Conservation (phyloP, 75 land plant genomes). For the Pseudotsuga menziesii region DNA sequence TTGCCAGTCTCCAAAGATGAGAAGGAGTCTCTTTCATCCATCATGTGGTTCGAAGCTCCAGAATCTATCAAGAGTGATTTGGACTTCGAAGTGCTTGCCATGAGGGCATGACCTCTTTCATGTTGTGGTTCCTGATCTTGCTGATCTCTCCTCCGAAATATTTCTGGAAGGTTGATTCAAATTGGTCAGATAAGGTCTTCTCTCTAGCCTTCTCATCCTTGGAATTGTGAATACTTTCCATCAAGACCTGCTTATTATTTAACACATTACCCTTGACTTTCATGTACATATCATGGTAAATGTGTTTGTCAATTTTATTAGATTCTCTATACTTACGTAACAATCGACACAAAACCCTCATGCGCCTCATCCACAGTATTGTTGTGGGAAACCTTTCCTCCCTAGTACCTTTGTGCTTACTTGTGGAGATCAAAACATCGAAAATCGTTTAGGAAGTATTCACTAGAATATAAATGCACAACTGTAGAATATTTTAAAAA, state of each 20-base stretch:
- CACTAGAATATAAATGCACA: neutral
- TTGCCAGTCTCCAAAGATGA: too few species aligned
- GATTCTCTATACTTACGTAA: slow-evolving; percentile 80
- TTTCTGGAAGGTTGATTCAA: too few species aligned
- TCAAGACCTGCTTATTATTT: slow-evolving; percentile 86
- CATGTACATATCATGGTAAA: slow-evolving; percentile 99
- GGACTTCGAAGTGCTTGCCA: too few species aligned
- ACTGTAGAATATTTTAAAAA: too few species aligned
- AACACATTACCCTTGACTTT: slow-evolving; percentile 90
- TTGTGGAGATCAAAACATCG: slow-evolving; percentile 16
- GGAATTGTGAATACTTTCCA: slow-evolving; percentile 93
- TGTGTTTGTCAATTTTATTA: slow-evolving; percentile 85
- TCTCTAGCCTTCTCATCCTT: slow-evolving; percentile 94
- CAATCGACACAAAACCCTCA: slow-evolving; percentile 78
- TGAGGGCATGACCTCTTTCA: too few species aligned
- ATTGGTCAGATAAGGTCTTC: slow-evolving; percentile 76
- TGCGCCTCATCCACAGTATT: slow-evolving; percentile 74
- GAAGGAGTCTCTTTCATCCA: too few species aligned
- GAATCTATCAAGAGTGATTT: too few species aligned
- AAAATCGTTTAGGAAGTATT: neutral
- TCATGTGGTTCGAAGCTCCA: too few species aligned
- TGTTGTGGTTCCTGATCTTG: too few species aligned
- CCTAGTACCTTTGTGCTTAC: slow-evolving; percentile 89
- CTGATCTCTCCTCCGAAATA: too few species aligned
- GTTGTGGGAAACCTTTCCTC: slow-evolving; percentile 91